These are phyloP conservation scores for Lentinus brumalis DNA, from an alignment of 768 basidiomycete genomes.

Conservation along the genomic window DNA sequence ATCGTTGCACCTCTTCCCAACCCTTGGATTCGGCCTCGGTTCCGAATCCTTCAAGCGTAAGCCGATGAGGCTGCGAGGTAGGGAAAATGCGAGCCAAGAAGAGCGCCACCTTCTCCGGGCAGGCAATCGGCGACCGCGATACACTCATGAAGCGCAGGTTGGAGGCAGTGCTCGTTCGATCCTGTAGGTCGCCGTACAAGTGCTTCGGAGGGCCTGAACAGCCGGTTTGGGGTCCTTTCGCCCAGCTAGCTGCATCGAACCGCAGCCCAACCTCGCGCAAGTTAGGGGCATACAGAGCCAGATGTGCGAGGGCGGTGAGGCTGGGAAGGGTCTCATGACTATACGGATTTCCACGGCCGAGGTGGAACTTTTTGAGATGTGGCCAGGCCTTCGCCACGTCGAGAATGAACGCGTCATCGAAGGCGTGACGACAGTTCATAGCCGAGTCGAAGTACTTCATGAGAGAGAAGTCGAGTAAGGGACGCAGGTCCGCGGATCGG, in stretches of 20 bases:
- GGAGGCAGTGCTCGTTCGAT: neutral
- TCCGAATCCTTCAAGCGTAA: neutral
- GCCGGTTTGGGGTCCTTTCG: neutral
- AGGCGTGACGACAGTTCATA: neutral
- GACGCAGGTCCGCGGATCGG: neutral
- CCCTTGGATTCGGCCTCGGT: neutral
- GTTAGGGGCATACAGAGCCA: neutral
- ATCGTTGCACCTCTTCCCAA: neutral
- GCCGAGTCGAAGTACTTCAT: neutral
- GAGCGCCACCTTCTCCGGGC: neutral
- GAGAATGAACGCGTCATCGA: slow-evolving; percentile 6
- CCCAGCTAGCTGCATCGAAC: neutral
- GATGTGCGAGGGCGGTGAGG: neutral
- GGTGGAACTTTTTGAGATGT: neutral
- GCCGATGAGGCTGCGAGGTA: neutral
- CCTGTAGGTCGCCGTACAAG: neutral
- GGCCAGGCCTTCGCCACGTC: slow-evolving; percentile 9
- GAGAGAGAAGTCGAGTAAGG: neutral
- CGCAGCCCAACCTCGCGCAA: neutral
- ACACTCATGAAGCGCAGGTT: neutral
- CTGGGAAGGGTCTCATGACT: neutral
- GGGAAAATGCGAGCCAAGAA: neutral
- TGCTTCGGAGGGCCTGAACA: neutral
- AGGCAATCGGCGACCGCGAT: neutral
- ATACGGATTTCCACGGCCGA: neutral